Base-by-base conservation (phyloP, 208 protist genomes). In the Trypanosoma rangeli region DNA sequence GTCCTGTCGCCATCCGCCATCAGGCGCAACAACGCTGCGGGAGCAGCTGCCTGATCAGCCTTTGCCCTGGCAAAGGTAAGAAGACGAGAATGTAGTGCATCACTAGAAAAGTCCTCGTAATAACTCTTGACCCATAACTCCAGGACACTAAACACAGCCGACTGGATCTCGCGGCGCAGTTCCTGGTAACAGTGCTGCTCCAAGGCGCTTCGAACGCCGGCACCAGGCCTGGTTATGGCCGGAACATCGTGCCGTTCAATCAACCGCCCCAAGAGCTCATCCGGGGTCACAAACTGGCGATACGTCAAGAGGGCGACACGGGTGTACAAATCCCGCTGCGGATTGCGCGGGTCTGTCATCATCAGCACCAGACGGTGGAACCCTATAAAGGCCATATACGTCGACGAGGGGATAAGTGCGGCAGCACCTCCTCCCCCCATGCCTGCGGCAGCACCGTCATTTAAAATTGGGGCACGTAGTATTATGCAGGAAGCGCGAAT, bases 301-400 rank as follows among this genome's bases (percentile, higher is more conserved):
- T 80, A 80, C 10, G 75, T 80, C 22, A 76, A 53, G 33, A 66
- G 61, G 22, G 73, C 65, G 26, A 80, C 70, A n/a, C 74, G 64
- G 10, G 50, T 60, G 8, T 67, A 22, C 42, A 70, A 72, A 18
- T 70, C 64, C 35, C 64, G 52, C 33, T 70, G 37, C 1, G 54
- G 53, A 24, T 49, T 35, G 35, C 37, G 54, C 13, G 64, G 64
- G 22, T 70, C 75, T 7, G 61, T 76, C 49, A 80, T 75, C 44
- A 73, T 68, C 4, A 59, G 39, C 22, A 80, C 68, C 7, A 80
- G 53, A 33, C 75, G 75, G 16, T 69, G 16, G 37, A 61, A 59
- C 1, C 16, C 33, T 16, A 61, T 22, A 53, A 70, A 70, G 5
- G 64, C 56, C n/a, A 58, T n/a, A 44, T 56, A 59, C 33, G 50